Evolutionary conservation across 75 land plant species (phyloP), one percentile per base, ranked within the genome.

Genomic region (Picea glauca): DNA sequence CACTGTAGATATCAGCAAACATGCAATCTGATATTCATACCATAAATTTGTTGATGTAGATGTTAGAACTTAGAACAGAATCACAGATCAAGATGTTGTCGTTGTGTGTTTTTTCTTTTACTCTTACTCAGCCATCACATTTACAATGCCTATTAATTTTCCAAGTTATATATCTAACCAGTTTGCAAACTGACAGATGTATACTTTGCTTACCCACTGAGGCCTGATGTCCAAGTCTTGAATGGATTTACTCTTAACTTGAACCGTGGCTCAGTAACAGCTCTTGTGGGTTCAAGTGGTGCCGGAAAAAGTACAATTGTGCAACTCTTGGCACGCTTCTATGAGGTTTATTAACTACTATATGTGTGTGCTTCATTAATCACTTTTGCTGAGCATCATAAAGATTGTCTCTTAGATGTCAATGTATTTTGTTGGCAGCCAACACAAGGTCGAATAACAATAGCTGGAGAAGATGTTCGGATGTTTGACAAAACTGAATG

Each of bases 291-390:
- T 4, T 79, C 98, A 43, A 98, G 99, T 83, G 99, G 99, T 77
- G 91, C 99, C 67, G 96, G 98, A 12, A 98, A 95, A 86, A 95
- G 98, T 80, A 98, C 98, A 76, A 87, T 98, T 57, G 98, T 98
- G 20, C 99, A 98, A 81, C 90, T 95, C 20, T 79, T 98, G 80
- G 92, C 99, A 74, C 94, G 96, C 3, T 98, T 98, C 62, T 98
- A 95, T 89, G 99, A 98, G 99, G 99, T 94, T 26, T 26, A 26
- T 26, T 26, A 26, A 26, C 26, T 17, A 4, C 6, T 58, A 62
- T 72, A 57, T 77, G 70, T 66, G 9, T 35, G 7, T 33, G 13
- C 20, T 32, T 66, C 38, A 66, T 26, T 26, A 26, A 26, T 66
- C 12, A 32, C 0, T 66, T 66, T 66, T 17, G 13, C 15, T 66